A percentile compares a stretch with the other conserved stretches of the same genome.
Conservation (phyloP, 306 rosid genomes). For the Fragaria nilgerrensis region DNA sequence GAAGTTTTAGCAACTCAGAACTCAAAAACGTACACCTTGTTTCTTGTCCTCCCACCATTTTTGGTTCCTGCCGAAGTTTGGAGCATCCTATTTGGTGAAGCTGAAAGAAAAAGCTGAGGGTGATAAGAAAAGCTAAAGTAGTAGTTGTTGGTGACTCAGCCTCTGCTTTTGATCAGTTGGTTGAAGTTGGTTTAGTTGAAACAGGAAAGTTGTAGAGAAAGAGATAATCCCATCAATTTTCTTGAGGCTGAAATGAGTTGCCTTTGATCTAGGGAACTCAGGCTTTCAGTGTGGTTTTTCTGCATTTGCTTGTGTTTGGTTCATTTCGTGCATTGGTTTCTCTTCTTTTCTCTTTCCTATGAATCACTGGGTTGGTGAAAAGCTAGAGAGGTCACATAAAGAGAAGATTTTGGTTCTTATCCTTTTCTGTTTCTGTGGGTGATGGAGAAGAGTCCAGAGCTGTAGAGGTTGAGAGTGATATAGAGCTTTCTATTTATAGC, state of each 20-base stretch:
- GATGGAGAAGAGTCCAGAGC: slow-evolving; percentile 22
- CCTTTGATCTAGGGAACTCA: slow-evolving; percentile 56
- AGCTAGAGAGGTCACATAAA: slow-evolving; percentile 20
- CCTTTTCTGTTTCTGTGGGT: slow-evolving; percentile 17
- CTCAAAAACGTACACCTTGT: not conserved
- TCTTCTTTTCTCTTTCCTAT: slow-evolving; percentile 25
- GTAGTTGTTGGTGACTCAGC: slow-evolving; percentile 34
- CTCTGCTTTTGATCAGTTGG: slow-evolving; percentile 12
- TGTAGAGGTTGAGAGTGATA: slow-evolving; percentile 27
- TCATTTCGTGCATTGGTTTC: slow-evolving; percentile 13
- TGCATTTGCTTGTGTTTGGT: slow-evolving; percentile 26
- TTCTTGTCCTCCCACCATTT: not conserved
- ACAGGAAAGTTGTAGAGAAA: slow-evolving; percentile 38
- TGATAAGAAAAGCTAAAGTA: slow-evolving; percentile 18
- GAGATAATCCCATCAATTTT: slow-evolving; percentile 14
- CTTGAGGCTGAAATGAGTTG: slow-evolving; percentile 41
- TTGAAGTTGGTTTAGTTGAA: slow-evolving; percentile 33
- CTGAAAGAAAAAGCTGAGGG: not conserved
- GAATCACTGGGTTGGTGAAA: slow-evolving; percentile 39
- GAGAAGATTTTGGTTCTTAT: slow-evolving; percentile 31
- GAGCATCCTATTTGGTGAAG: slow-evolving; percentile 9
- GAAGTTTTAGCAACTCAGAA: slow-evolving; percentile 33
- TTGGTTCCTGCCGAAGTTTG: not conserved
- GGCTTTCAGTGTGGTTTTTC: slow-evolving; percentile 13
- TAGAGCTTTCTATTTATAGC: slow-evolving; percentile 25